Evolutionary conservation across 805 yeast genomes (phyloP).

Genomic region (Candida chauliodis): DNA sequence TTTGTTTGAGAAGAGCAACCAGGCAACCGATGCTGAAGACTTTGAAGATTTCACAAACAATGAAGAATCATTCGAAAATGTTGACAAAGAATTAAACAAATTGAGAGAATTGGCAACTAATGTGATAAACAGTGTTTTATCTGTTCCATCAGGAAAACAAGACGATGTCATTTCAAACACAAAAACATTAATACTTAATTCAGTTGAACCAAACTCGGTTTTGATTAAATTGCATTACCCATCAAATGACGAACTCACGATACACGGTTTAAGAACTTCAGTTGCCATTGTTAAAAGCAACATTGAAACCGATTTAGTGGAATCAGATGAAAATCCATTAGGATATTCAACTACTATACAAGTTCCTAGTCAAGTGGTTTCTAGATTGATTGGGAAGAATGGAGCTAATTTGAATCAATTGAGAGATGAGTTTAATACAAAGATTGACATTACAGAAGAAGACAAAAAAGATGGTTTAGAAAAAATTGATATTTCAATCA

Average conservation of each 20-base stretch:
- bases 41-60: constrained; percentile 63
- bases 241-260: constrained; percentile 47
- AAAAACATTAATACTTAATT: constrained; percentile 49
- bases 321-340: constrained; percentile 49
- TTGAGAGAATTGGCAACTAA: constrained; percentile 57
- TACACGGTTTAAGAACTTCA: constrained; percentile 69
- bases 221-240: constrained; percentile 43
- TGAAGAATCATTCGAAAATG: constrained; percentile 55
- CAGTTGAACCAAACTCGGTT: constrained; percentile 37
- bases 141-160: constrained; percentile 55
- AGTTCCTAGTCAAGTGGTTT: constrained; percentile 64
- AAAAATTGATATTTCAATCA: constrained; percentile 51
- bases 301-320: constrained; percentile 52
- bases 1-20: constrained; percentile 49
- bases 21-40: constrained; percentile 25
- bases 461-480: constrained; percentile 17
- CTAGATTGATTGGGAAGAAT: constrained; percentile 85
- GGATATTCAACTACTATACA: constrained; percentile 44
- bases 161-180: constrained; percentile 45
- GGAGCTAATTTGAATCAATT: constrained; percentile 71
- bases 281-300: constrained; percentile 54
- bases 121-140: constrained; percentile 49
- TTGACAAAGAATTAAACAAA: constrained; percentile 50
- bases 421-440: constrained; percentile 70
- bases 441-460: constrained; percentile 65